These are phyloP conservation scores for Coemansia sp. DNA, from an alignment of 192 early-diverging fungal species.

Conservation along the genomic window DNA sequence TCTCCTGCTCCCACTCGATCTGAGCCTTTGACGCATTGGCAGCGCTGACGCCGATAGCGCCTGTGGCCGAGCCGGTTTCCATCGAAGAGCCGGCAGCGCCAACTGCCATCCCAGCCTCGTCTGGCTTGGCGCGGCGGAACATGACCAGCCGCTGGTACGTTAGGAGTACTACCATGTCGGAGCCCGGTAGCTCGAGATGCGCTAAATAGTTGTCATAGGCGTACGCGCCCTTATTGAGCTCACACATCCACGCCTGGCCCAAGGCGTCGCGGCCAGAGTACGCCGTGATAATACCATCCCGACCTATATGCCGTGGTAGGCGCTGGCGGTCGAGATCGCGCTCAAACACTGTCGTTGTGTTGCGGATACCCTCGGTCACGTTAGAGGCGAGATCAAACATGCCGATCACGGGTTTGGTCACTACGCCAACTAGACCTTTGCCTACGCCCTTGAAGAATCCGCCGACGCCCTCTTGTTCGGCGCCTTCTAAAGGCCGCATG, in stretches of 20 bases:
- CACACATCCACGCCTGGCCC: slow-evolving; percentile 86
- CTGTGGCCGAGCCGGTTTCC: slow-evolving; percentile 40
- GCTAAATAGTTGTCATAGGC: slow-evolving; percentile 85
- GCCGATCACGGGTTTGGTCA: slow-evolving; percentile 95
- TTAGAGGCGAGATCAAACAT: slow-evolving; percentile 94
- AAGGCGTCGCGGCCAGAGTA: slow-evolving; percentile 79
- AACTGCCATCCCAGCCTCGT: slow-evolving; percentile 43
- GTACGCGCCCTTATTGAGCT: slow-evolving; percentile 75
- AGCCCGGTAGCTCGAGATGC: slow-evolving; percentile 80
- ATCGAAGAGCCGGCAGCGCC: slow-evolving; percentile 46
- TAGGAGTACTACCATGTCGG: slow-evolving; percentile 85
- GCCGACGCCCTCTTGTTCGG: slow-evolving; percentile 82
- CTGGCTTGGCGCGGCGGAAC: slow-evolving; percentile 57
- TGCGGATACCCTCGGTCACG: slow-evolving; percentile 91
- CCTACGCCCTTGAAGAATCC: slow-evolving; percentile 97
- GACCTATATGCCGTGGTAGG: slow-evolving; percentile 81
- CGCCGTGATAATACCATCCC: slow-evolving; percentile 80
- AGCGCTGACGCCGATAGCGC: slow-evolving; percentile 48
- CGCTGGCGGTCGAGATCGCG: slow-evolving; percentile 84
- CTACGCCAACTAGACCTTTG: slow-evolving; percentile 89
- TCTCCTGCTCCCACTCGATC: slow-evolving; percentile 86
- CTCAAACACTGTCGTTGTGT: slow-evolving; percentile 90
- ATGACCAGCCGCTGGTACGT: slow-evolving; percentile 81
- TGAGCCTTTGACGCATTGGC: slow-evolving; percentile 65
- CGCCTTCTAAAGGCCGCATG: slow-evolving; percentile 85